Base-by-base conservation (phyloP, 331 rosid genomes). In the Ulmus americana region DNA sequence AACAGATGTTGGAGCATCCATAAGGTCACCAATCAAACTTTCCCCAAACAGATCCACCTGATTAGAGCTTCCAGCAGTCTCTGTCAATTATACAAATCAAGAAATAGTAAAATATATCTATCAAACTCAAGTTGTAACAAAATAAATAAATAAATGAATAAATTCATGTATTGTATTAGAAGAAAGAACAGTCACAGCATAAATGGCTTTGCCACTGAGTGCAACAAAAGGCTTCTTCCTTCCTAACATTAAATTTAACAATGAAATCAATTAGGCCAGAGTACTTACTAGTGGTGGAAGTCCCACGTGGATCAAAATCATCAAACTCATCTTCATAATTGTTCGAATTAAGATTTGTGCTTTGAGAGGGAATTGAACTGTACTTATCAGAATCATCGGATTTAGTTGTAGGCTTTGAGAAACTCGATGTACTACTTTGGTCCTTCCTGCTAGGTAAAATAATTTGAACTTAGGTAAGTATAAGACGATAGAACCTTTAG, bases 271-370 rank as follows among this genome's bases (percentile, higher is more conserved):
- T 46, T 39, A 58, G 46, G 58, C 76, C 59, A 55, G 51, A 70
- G 69, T 47, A 84, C 95, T 78, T 79, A 89, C 97, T 87, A 40
- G 81, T 45, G 46, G 77, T 68, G 69, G 95, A 80, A 59, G 86
- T 90, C 72, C 99, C 99, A 59, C 99, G 86, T 2, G 99, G 99
- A 81, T 94, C 95, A 83, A 94, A 94, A 65, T 89, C 96, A 47
- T 77, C 83, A 72, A 81, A 74, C 55, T 79, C 85, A 50, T 86
- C 95, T 45, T 89, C 90, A 0, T 76, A 67, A 57, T 68, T 70
- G 54, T 74, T 84, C 48, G 69, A 72, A 54, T 76, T 73, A 68
- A 51, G 74, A 60, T 69, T 70, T 52, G 85, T 42, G 49, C 78
- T 74, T 63, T 85, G 86, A 60, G 85, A 60, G 72, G 79, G 63